Conservation (phyloP, 352 stramenopile genomes). For the Phytophthora aleatoria region DNA sequence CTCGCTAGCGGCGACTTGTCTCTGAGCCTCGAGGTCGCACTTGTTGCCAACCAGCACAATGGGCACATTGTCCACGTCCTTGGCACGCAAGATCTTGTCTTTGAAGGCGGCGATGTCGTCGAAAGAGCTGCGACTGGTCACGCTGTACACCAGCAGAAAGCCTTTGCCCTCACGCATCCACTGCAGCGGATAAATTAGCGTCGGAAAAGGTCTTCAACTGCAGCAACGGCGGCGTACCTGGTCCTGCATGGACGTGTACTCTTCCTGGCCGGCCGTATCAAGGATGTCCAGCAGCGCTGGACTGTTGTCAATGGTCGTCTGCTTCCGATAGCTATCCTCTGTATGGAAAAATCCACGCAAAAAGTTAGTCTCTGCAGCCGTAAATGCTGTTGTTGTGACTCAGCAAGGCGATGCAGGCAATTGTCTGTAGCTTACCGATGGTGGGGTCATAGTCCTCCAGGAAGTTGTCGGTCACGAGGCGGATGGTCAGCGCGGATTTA, state of each 20-base stretch:
- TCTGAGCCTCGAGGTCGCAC: conserved; percentile 80
- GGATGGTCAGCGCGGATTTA: conserved; percentile 92
- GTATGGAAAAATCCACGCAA: background rate
- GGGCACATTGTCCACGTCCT: conserved; percentile 86
- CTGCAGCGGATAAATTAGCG: conserved; percentile 28
- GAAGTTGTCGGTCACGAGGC: conserved; percentile 93
- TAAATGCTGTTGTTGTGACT: background rate
- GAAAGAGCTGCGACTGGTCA: conserved; percentile 90
- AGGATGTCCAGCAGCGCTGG: conserved; percentile 89
- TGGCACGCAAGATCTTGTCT: conserved; percentile 90
- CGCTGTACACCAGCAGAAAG: conserved; percentile 90
- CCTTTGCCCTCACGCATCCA: conserved; percentile 94
- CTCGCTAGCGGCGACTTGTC: conserved; percentile 70
- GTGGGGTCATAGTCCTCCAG: conserved; percentile 94
- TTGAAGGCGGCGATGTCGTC: conserved; percentile 90
- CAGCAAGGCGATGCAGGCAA: background rate
- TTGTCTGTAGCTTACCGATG: conserved; percentile 58
- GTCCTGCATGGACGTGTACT: conserved; percentile 93
- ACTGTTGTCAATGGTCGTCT: conserved; percentile 85
- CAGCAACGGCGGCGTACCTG: conserved; percentile 46
- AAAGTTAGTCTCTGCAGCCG: background rate
- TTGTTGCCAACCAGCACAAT: conserved; percentile 92
- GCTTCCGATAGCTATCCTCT: conserved; percentile 94
- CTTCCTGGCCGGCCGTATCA: conserved; percentile 92
- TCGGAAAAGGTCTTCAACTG: background rate